Percentiles rank a stretch among this genome's conserved stretches.
phyloP scores from a whole-genome alignment of 352 stramenopile genomes.

The Phytopythium helicoides region DNA sequence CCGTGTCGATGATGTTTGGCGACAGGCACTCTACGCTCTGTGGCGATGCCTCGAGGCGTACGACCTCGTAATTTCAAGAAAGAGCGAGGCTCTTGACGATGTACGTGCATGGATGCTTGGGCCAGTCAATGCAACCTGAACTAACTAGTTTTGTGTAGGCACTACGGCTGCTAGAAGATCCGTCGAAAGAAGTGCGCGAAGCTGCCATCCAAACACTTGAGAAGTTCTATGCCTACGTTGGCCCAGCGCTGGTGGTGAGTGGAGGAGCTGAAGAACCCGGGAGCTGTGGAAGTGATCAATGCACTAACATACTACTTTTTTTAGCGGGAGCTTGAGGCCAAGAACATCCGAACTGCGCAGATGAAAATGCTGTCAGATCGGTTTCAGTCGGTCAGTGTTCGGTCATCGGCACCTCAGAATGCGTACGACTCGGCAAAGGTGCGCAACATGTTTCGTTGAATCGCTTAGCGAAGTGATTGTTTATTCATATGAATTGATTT shows the following conservation, averaged over 20 bases:
- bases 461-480: neutral
- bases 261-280: neutral
- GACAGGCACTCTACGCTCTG: conserved; percentile 62
- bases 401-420: neutral
- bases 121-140: neutral
- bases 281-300: too few species aligned
- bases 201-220: conserved; percentile 62
- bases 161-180: conserved; percentile 72
- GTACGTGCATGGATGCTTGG: conserved; percentile 18
- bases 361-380: conserved; percentile 74
- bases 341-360: conserved; percentile 68
- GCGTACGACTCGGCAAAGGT: conserved; percentile 4
- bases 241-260: conserved; percentile 64
- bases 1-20: neutral
- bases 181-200: conserved; percentile 82
- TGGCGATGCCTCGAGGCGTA: conserved; percentile 61
- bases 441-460: too few species aligned
- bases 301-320: conserved; percentile 1
- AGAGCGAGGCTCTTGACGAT: conserved; percentile 60
- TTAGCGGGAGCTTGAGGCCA: conserved; percentile 65
- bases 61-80: conserved; percentile 40
- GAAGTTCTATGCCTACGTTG: conserved; percentile 70
- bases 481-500: too few species aligned
- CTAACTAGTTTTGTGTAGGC: conserved; percentile 25
- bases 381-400: conserved; percentile 26